phyloP scores from a whole-genome alignment of 139 green algal species.

The Chlorella sorokiniana region DNA sequence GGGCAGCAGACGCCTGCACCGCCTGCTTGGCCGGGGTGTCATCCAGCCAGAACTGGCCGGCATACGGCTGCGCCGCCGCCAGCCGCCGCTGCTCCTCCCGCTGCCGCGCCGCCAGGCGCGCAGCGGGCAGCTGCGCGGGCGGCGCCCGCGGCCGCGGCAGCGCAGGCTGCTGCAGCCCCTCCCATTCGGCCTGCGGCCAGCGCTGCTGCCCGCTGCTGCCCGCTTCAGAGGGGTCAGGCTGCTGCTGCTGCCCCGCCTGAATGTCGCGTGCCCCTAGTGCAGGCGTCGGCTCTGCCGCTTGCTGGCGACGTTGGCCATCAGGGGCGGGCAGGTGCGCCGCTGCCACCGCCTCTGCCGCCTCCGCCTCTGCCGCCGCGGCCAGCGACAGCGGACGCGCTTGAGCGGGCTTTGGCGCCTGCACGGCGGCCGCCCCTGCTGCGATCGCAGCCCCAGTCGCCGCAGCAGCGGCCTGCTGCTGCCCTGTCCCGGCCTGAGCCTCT shows the following conservation, averaged over 20 bases:
- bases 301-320: too few species aligned
- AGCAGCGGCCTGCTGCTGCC: too few species aligned
- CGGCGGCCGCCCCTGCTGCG: neutral
- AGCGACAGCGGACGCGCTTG: neutral
- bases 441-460: neutral
- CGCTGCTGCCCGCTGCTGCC: neutral
- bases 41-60: neutral
- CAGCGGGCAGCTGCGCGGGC: neutral
- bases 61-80: neutral
- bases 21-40: neutral
- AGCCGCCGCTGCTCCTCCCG: neutral
- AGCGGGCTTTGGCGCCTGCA: too few species aligned
- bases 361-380: constrained; percentile 3
- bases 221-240: neutral
- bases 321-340: too few species aligned
- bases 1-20: neutral
- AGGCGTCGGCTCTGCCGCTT: too few species aligned
- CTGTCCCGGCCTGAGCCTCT: neutral
- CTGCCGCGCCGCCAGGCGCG: neutral
- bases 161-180: neutral
- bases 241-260: too few species aligned
- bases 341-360: neutral
- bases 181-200: neutral
- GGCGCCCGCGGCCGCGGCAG: neutral
- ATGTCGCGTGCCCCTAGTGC: too few species aligned